Evolutionary conservation across 1,284 basidiomycete species (phyloP).

Genomic region (Cutaneotrichosporon sp.): DNA sequence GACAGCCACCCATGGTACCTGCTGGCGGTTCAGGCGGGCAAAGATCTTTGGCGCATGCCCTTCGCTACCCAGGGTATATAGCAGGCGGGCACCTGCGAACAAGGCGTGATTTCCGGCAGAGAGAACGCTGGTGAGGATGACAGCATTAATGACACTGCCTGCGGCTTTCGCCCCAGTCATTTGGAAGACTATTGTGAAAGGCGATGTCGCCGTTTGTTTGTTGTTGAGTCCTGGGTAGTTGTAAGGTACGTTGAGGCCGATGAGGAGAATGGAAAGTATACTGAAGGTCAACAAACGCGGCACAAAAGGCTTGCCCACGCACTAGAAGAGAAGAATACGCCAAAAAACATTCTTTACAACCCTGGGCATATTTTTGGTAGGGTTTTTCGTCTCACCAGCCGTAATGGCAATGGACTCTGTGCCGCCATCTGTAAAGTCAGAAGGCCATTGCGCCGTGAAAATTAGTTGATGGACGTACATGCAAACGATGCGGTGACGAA

Average conservation of each 20-base stretch:
- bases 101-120: slow-evolving; percentile 56
- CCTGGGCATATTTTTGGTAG: slow-evolving; percentile 67
- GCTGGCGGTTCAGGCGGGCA: slow-evolving; percentile 59
- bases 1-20: slow-evolving; percentile 64
- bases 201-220: slow-evolving; percentile 63
- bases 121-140: slow-evolving; percentile 53
- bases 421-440: slow-evolving; percentile 4
- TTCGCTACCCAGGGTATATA: slow-evolving; percentile 52
- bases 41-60: slow-evolving; percentile 56
- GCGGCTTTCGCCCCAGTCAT: slow-evolving; percentile 68
- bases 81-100: slow-evolving; percentile 54
- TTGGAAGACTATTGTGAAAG: slow-evolving; percentile 67
- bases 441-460: not conserved
- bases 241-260: slow-evolving; percentile 71
- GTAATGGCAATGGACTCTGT: slow-evolving; percentile 48
- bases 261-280: slow-evolving; percentile 57
- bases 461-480: not conserved
- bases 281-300: not conserved
- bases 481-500: slow-evolving; percentile 27
- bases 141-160: slow-evolving; percentile 63
- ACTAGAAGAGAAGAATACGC: slow-evolving; percentile 66
- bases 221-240: slow-evolving; percentile 58
- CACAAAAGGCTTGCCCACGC: not conserved
- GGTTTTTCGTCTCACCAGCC: slow-evolving; percentile 53
- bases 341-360: slow-evolving; percentile 70